phyloP scores from a whole-genome alignment of 1,139 yeast species.

The Eremothecium gossypii region DNA sequence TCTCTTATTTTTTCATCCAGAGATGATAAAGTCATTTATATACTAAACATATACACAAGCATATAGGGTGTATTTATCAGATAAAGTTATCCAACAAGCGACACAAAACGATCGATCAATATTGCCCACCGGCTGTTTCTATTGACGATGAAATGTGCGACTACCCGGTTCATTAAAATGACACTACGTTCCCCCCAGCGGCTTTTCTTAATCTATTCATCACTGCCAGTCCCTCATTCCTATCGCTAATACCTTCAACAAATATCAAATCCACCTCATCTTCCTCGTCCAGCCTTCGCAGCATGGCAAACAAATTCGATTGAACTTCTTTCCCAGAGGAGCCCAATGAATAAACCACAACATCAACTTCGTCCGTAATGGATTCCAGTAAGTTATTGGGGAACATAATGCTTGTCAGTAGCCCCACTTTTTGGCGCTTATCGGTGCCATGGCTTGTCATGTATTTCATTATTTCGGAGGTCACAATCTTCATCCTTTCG shows the following conservation, averaged over 20 bases:
- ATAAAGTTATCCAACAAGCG: not conserved
- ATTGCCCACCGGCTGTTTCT: not conserved
- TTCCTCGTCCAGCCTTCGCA: conserved; percentile 64
- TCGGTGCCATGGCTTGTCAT: conserved; percentile 2
- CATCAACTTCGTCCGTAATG: conserved; percentile 13
- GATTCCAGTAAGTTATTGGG: conserved; percentile 3
- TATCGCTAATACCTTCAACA: conserved; percentile 61
- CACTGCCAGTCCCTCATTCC: conserved; percentile 79
- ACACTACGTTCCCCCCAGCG: conserved; percentile 44
- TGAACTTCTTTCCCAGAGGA: conserved; percentile 54
- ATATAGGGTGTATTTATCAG: not conserved
- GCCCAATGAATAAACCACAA: conserved; percentile 46
- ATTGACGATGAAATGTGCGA: not conserved
- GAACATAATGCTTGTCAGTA: conserved; percentile 25
- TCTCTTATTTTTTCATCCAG: not conserved
- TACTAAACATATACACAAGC: not conserved
- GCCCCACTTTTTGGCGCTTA: conserved; percentile 23
- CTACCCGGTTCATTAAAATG: conserved; percentile 9
- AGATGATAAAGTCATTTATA: conserved; percentile 1
- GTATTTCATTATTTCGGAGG: conserved; percentile 10
- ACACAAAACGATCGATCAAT: not conserved
- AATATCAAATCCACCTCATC: conserved; percentile 52
- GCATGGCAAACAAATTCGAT: conserved; percentile 56
- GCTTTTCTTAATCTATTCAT: conserved; percentile 90
- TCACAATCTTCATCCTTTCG: conserved; percentile 9